Evolutionary conservation across 768 basidiomycete species (phyloP).

Genomic region (Crepidotus variabilis): DNA sequence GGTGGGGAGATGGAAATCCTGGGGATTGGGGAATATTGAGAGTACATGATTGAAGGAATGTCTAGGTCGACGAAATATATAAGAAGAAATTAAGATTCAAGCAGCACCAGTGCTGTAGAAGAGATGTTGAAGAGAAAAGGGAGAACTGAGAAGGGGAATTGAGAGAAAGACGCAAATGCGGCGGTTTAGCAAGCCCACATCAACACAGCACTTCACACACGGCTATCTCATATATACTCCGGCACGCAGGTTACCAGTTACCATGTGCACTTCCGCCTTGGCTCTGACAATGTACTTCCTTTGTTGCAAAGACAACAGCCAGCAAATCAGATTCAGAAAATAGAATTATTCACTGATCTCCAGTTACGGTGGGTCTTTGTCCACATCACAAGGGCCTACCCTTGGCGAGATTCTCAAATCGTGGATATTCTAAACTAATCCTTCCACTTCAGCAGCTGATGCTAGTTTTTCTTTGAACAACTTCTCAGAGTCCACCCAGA

Average conservation of each 20-base stretch:
- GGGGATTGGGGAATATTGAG: slow-evolving; percentile 47
- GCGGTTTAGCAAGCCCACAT: slow-evolving; percentile 14
- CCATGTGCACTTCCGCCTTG: slow-evolving; percentile 13
- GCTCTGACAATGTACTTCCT: slow-evolving; percentile 7
- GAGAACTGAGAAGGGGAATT: slow-evolving; percentile 29
- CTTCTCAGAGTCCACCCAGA: slow-evolving; percentile 87
- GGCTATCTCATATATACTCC: slow-evolving; percentile 14
- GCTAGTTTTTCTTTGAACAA: slow-evolving; percentile 62
- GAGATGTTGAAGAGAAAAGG: slow-evolving; percentile 31
- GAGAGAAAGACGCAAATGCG: slow-evolving; percentile 17
- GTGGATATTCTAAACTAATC: slow-evolving; percentile 10
- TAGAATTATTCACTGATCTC: not conserved
- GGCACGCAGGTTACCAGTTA: slow-evolving; percentile 7
- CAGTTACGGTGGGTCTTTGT: not conserved
- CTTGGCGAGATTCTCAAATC: not conserved
- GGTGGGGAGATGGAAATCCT: slow-evolving; percentile 69
- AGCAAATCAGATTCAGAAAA: slow-evolving; percentile 13
- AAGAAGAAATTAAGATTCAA: slow-evolving; percentile 5
- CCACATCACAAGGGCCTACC: not conserved
- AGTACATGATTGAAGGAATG: slow-evolving; percentile 35
- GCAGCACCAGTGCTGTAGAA: slow-evolving; percentile 4
- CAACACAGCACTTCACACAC: slow-evolving; percentile 15
- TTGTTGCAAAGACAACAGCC: slow-evolving; percentile 1
- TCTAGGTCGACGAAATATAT: not conserved
- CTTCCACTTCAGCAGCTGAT: slow-evolving; percentile 39